Conservation (phyloP, 129 eudicot species). For the Centrapalus pauciflorus region DNA sequence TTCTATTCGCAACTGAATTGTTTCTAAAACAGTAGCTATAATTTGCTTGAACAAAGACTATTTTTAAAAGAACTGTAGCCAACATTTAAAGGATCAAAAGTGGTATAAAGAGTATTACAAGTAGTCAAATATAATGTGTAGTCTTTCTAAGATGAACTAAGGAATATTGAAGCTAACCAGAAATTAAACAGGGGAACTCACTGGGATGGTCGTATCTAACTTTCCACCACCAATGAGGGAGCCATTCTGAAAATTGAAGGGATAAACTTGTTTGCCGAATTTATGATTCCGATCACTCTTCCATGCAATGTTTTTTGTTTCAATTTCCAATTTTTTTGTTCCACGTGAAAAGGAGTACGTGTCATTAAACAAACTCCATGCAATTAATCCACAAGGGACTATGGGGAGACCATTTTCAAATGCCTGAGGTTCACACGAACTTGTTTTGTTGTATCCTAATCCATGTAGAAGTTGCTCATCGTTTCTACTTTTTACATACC, state of each 20-base stretch:
- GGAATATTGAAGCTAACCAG: no score
- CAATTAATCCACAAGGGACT: conserved; percentile 90
- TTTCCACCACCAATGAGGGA: conserved; percentile 76
- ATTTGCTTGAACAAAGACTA: neutral
- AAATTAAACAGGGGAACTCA: conserved; percentile 32
- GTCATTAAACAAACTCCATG: conserved; percentile 94
- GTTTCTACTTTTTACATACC: conserved; percentile 78
- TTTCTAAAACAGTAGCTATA: no score
- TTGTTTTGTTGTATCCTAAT: conserved; percentile 38
- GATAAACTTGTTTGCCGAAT: conserved; percentile 71
- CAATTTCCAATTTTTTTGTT: conserved; percentile 38
- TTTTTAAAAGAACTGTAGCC: neutral
- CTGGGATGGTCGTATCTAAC: conserved; percentile 66
- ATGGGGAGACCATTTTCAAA: conserved; percentile 56
- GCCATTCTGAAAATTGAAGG: conserved; percentile 84
- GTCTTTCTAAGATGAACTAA: no score
- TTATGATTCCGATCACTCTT: conserved; percentile 79
- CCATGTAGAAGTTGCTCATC: conserved; percentile 79
- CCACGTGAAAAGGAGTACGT: conserved; percentile 66
- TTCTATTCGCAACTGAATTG: no score
- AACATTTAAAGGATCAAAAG: no score
- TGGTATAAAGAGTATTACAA: neutral
- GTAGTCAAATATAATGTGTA: no score
- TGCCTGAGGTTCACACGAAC: conserved; percentile 72
- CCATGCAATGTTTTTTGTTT: conserved; percentile 81